Base-by-base conservation (phyloP, 2,329 filamentous ascomycete species). In the Cytospora piceae region DNA sequence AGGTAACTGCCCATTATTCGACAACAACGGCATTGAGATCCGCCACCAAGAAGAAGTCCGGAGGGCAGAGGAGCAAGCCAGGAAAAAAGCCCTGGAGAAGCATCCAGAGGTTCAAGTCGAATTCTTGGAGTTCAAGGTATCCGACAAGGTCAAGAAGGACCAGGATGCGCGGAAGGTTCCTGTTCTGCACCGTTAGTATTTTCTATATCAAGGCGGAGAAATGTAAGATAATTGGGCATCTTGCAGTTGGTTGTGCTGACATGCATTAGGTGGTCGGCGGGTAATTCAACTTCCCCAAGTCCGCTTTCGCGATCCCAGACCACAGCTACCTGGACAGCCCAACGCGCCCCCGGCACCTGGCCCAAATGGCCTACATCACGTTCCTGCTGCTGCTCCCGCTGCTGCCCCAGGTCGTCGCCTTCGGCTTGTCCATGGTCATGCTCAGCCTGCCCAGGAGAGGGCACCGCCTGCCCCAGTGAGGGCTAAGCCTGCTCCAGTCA, bases 1-100 rank as follows among this genome's bases (percentile, higher is more conserved):
- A 0, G 83, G 82, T 1, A 85, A 85, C 67, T 94, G 91, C 68
- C 87, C 88, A 1, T 78, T 94, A 0, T 91, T 90, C 70, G 91
- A 94, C 58, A 82, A 81, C 53, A 54, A 56, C n/a, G 63, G 66
- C 27, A 77, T 78, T 5, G 83, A 88, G 69, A 73, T 81, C 53
- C 83, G 88, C 4, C 89, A 93, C 69, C 78, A 87, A 29, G 73
- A 82, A 9, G 90, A 93, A 69, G 85, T 91, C 20, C 80, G 80
- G 22, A 80, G 78, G 22, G 91, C 90, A 1, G 87, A 90, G 70
- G 79, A 82, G 57, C 78, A 80, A 51, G 85, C 86, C 1, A 81
- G 85, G 27, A 80, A 83, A 53, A 83, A 83, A 71, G 77, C 89
- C 4, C 76, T 81, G 17, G 78, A 81, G 27, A 82, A 87, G 37